phyloP scores from a whole-genome alignment of 192 early-diverging fungal species.

The Linderina pennispora region DNA sequence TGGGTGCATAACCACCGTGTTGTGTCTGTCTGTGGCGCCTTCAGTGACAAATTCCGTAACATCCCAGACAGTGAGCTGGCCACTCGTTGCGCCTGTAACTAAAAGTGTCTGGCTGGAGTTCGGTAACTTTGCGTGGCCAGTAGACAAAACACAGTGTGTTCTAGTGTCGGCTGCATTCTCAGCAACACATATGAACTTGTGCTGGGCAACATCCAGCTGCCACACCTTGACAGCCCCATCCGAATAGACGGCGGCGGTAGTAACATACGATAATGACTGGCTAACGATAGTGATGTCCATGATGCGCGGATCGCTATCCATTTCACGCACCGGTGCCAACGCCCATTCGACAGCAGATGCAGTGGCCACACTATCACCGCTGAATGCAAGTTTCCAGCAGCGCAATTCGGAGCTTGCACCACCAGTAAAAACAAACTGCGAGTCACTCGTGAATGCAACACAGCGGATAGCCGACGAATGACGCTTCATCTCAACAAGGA shows the following conservation, averaged over 20 bases:
- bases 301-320: slow-evolving; percentile 44
- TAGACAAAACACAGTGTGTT: slow-evolving; percentile 21
- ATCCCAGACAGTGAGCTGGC: slow-evolving; percentile 22
- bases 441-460: slow-evolving; percentile 6
- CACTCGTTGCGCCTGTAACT: slow-evolving; percentile 27
- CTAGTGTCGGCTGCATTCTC: slow-evolving; percentile 1
- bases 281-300: slow-evolving; percentile 61
- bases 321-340: not conserved
- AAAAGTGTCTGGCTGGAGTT: not conserved
- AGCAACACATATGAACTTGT: slow-evolving; percentile 12
- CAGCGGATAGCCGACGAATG: slow-evolving; percentile 28
- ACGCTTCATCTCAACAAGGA: not conserved
- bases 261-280: slow-evolving; percentile 25
- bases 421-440: slow-evolving; percentile 51
- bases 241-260: slow-evolving; percentile 67
- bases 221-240: slow-evolving; percentile 56
- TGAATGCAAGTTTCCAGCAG: slow-evolving; percentile 47
- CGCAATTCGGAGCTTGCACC: slow-evolving; percentile 59
- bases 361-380: slow-evolving; percentile 16
- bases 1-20: slow-evolving; percentile 1
- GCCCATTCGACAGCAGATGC: slow-evolving; percentile 4
- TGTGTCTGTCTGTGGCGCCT: not conserved
- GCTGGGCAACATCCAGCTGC: slow-evolving; percentile 2
- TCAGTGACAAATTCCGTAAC: not conserved
- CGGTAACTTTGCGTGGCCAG: no score